These are phyloP conservation scores for Diaporthe sp. DNA, from an alignment of 2,329 filamentous ascomycete genomes.

Conservation along the genomic window DNA sequence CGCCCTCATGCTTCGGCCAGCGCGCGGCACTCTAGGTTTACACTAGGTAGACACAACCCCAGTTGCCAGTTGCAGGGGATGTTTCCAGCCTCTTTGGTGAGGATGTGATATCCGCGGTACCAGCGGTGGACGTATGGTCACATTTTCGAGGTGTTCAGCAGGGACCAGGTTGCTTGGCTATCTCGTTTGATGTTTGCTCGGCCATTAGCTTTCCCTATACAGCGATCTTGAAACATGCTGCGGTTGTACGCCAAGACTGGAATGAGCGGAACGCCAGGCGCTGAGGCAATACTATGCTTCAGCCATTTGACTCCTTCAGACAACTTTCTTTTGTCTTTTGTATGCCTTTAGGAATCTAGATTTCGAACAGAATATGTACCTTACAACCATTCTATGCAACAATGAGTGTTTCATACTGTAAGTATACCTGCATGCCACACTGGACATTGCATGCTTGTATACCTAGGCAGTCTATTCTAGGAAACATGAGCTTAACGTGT, in stretches of 20 bases:
- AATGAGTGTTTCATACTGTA: too few relatives aligned
- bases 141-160: background rate
- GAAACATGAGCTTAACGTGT: too few relatives aligned
- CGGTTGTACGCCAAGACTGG: conserved; percentile 4
- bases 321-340: background rate
- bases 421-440: too few relatives aligned
- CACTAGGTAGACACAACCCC: background rate
- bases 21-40: background rate
- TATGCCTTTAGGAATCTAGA: background rate
- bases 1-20: background rate
- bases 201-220: background rate
- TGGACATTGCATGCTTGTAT: too few relatives aligned
- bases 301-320: conserved; percentile 4
- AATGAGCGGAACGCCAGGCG: too few relatives aligned
- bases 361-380: background rate
- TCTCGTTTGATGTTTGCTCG: background rate
- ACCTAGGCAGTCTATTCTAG: too few relatives aligned
- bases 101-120: background rate
- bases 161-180: background rate
- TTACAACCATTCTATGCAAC: background rate
- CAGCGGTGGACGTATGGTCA: background rate
- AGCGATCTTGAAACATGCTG: conserved; percentile 18
- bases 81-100: background rate
- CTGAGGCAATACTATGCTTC: background rate
- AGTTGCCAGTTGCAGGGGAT: background rate